Base-by-base conservation (phyloP, 306 rosid species). In the Vicia villosa region DNA sequence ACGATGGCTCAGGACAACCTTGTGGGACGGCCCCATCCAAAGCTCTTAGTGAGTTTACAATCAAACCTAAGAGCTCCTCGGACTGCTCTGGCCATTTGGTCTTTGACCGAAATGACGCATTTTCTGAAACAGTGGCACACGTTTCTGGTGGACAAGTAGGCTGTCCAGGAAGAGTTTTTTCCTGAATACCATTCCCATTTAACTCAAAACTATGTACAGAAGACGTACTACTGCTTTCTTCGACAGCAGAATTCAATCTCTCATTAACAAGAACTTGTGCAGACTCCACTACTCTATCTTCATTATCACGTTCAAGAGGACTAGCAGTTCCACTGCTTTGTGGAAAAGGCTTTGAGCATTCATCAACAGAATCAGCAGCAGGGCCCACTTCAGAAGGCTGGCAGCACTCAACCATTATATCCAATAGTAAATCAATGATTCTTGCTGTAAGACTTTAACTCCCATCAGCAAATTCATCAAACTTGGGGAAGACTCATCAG, bases 1-100 rank as follows among this genome's bases (percentile, higher is more conserved):
- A n/a, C n/a, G n/a, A n/a, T 74, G 99, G 99, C 79, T 95, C 97
- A 1, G 96, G 96, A 82, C 96, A 91, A 68, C 96, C 95, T 83
- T 89, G 89, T 4, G 97, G 91, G 73, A 89, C 97, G 77, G 93
- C 95, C 76, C 97, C 96, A 79, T 91, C 97, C 75, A 95, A 82
- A 73, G 97, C 92, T 82, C 96, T 91, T 75, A 95, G 79, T 9
- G 99, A 95, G 69, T 95, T 95, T 66, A 95, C 95, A 80, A 95
- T 95, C 87, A 95, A 83, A 47, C 99, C 97, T 70, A 95, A 76
- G 66, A 95, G 96, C 89, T 95, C 99, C 88, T 95, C 99, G 45
- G 99, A 95, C 75, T 91, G 99, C 80, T 91, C 97, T 34, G 96
- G 99, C 96, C 99, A 95, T 83, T 91, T 95, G 54, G 95, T 86